Evolutionary conservation across 768 basidiomycete species (phyloP).

Genomic region (Leccinum incarnatum): DNA sequence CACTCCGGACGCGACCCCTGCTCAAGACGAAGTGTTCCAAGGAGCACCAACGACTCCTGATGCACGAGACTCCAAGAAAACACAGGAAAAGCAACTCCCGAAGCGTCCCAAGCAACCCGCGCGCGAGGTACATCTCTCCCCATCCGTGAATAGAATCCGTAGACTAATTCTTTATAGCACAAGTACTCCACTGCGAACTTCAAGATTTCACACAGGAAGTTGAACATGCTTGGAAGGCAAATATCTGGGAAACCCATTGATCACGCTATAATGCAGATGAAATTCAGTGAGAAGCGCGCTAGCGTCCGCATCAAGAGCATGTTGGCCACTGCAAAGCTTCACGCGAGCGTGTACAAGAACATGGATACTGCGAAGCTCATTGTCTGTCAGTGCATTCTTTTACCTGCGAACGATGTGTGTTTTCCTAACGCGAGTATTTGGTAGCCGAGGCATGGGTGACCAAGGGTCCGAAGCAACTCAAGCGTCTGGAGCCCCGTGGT

Average conservation of each 20-base stretch:
- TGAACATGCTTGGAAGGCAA: constrained; percentile 84
- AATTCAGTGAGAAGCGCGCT: constrained; percentile 91
- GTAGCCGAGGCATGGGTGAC: constrained; percentile 93
- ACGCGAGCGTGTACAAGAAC: constrained; percentile 76
- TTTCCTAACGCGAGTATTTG: constrained; percentile 6
- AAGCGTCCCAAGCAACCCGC: constrained; percentile 26
- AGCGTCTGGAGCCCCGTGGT: constrained; percentile 77
- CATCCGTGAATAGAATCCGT: neutral
- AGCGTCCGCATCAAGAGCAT: constrained; percentile 84
- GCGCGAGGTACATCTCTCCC: constrained; percentile 22
- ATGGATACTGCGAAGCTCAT: constrained; percentile 70
- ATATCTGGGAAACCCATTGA: constrained; percentile 91
- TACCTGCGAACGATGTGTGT: neutral
- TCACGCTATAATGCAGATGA: constrained; percentile 94
- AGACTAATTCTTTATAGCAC: constrained; percentile 53
- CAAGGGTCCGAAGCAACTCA: constrained; percentile 66
- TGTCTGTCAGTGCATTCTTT: constrained; percentile 59
- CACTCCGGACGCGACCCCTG: constrained; percentile 22
- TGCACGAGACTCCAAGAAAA: constrained; percentile 22
- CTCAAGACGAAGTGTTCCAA: constrained; percentile 45
- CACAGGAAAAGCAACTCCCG: constrained; percentile 9
- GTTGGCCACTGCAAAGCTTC: constrained; percentile 82
- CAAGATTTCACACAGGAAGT: constrained; percentile 90
- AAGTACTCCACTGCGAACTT: constrained; percentile 91
- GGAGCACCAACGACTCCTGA: constrained; percentile 23